Evolutionary conservation across 768 basidiomycete genomes (phyloP).

Genomic region (Mycena belliarum): DNA sequence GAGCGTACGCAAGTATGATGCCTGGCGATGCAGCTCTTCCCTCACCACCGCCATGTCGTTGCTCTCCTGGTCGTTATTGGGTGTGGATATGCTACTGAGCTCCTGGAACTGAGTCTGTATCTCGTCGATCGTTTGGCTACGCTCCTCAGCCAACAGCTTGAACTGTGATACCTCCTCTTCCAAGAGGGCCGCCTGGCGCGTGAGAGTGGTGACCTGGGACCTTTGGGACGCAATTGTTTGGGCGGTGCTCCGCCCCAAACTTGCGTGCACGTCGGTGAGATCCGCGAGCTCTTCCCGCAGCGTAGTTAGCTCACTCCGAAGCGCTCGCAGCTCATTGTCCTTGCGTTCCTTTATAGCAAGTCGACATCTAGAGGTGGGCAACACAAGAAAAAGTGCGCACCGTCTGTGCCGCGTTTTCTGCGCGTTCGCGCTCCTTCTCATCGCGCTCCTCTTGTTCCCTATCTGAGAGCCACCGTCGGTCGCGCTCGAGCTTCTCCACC

Average conservation of each 20-base stretch:
- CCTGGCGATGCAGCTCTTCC: slow-evolving; percentile 69
- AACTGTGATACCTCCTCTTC: slow-evolving; percentile 49
- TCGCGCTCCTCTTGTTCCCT: slow-evolving; percentile 67
- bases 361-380: neutral
- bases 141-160: slow-evolving; percentile 42
- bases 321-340: slow-evolving; percentile 51
- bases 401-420: slow-evolving; percentile 56
- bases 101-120: slow-evolving; percentile 54
- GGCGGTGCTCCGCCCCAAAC: slow-evolving; percentile 46
- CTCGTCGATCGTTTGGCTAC: slow-evolving; percentile 38
- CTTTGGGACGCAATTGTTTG: slow-evolving; percentile 54
- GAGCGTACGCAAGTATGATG: slow-evolving; percentile 57
- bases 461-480: slow-evolving; percentile 69
- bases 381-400: slow-evolving; percentile 33
- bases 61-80: slow-evolving; percentile 45
- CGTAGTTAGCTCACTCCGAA: slow-evolving; percentile 48
- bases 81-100: slow-evolving; percentile 33
- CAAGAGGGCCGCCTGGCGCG: slow-evolving; percentile 46
- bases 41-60: slow-evolving; percentile 59
- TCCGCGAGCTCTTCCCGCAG: slow-evolving; percentile 64
- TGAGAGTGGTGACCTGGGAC: slow-evolving; percentile 50
- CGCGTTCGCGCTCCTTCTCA: slow-evolving; percentile 61
- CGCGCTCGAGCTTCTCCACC: slow-evolving; percentile 69
- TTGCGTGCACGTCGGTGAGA: slow-evolving; percentile 55
- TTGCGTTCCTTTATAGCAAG: slow-evolving; percentile 40